Evolutionary conservation across 2,329 filamentous ascomycete genomes (phyloP).

Genomic region (Aspergillus proliferans): DNA sequence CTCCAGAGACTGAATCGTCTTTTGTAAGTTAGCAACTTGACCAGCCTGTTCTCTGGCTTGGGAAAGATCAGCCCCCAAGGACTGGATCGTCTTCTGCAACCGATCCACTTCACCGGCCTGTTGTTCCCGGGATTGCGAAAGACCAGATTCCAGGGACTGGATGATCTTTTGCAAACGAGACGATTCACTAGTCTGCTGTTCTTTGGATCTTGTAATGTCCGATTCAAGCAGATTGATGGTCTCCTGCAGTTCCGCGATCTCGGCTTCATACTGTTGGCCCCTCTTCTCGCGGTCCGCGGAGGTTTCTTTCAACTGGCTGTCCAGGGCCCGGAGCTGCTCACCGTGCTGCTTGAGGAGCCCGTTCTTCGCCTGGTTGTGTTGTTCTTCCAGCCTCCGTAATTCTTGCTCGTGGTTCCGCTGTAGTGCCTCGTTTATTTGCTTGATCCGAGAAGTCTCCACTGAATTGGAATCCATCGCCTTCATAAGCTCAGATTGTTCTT

Average conservation of each 20-base stretch:
- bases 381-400: conserved; percentile 48
- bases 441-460: conserved; percentile 53
- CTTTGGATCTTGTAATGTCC: conserved; percentile 48
- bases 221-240: conserved; percentile 56
- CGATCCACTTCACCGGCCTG: conserved; percentile 52
- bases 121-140: conserved; percentile 43
- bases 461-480: conserved; percentile 55
- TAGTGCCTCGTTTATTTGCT: conserved; percentile 63
- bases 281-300: conserved; percentile 36
- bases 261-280: conserved; percentile 48
- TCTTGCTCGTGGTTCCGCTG: conserved; percentile 66
- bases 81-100: conserved; percentile 52
- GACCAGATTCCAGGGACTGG: conserved; percentile 48
- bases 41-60: conserved; percentile 58
- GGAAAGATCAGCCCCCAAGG: conserved; percentile 45
- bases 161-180: conserved; percentile 56
- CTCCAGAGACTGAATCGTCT: conserved; percentile 56
- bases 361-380: conserved; percentile 39
- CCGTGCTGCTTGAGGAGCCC: conserved; percentile 39
- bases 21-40: conserved; percentile 55
- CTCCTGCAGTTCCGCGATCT: conserved; percentile 57
- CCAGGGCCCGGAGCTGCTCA: conserved; percentile 43
- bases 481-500: conserved; percentile 67
- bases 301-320: conserved; percentile 43
- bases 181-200: conserved; percentile 54